Conservation (phyloP, 106 monocot genomes). For the Cymbidium sinense region DNA sequence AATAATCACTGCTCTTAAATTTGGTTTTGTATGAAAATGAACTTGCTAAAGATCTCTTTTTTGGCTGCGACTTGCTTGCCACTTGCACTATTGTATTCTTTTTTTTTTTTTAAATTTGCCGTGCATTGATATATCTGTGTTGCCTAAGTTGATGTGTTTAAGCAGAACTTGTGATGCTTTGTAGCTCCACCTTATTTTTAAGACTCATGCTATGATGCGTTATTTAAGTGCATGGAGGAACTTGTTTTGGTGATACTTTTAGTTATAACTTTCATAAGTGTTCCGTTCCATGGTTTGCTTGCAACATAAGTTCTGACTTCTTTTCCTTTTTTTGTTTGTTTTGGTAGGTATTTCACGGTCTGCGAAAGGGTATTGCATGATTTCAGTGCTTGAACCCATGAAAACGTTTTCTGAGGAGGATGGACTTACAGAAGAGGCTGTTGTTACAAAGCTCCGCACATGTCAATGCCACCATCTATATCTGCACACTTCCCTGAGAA, state of each 20-base stretch:
- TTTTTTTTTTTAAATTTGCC: background rate
- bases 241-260: background rate
- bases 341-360: constrained; percentile 76
- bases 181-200: background rate
- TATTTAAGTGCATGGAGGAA: background rate
- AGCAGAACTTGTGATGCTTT: background rate
- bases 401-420: constrained; percentile 86
- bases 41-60: background rate
- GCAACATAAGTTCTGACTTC: background rate
- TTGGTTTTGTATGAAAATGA: background rate
- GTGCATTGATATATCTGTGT: constrained; percentile 3
- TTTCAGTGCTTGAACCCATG: constrained; percentile 88
- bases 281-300: background rate
- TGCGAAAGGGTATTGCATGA: constrained; percentile 94
- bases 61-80: background rate
- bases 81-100: too few relatives aligned
- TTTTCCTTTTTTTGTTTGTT: constrained; percentile 5
- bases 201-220: background rate
- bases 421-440: constrained; percentile 92
- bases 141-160: background rate
- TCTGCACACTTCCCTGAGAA: constrained; percentile 73
- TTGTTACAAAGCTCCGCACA: constrained; percentile 89
- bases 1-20: background rate
- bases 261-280: background rate
- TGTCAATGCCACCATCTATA: constrained; percentile 80